Conservation (phyloP, 371 early-diverging fungal genomes). For the Syncephalastrum sp. region DNA sequence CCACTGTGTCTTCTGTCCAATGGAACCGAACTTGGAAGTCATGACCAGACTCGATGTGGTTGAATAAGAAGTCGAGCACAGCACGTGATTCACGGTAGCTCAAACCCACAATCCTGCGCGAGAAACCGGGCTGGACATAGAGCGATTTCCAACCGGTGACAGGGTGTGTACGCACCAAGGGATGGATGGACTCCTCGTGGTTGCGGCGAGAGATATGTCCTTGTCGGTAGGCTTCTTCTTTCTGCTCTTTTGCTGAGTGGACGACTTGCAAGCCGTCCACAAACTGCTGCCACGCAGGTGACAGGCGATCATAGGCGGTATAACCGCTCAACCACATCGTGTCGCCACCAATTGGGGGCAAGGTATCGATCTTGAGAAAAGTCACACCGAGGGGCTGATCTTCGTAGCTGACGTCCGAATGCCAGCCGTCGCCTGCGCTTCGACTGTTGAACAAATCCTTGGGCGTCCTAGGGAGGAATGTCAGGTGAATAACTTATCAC, state of each 20-base stretch:
- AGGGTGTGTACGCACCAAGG: slow-evolving; percentile 67
- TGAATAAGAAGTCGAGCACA: slow-evolving; percentile 51
- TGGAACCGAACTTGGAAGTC: slow-evolving; percentile 66
- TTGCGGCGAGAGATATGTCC: slow-evolving; percentile 48
- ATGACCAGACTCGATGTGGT: slow-evolving; percentile 46
- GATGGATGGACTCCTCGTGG: slow-evolving; percentile 46
- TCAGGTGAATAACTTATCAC: background rate
- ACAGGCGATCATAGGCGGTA: slow-evolving; percentile 60
- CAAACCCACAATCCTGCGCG: slow-evolving; percentile 58
- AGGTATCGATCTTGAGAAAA: slow-evolving; percentile 51
- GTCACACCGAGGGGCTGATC: slow-evolving; percentile 58
- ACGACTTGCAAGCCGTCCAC: slow-evolving; percentile 51
- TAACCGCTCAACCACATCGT: slow-evolving; percentile 61
- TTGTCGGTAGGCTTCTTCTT: slow-evolving; percentile 28
- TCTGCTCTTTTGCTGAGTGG: slow-evolving; percentile 55
- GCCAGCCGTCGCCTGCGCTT: slow-evolving; percentile 55
- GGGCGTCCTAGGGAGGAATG: slow-evolving; percentile 24
- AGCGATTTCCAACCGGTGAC: slow-evolving; percentile 69
- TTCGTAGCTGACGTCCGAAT: slow-evolving; percentile 63
- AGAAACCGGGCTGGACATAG: slow-evolving; percentile 62
- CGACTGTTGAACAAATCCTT: slow-evolving; percentile 47
- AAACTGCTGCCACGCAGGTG: slow-evolving; percentile 54
- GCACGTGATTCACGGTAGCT: slow-evolving; percentile 53
- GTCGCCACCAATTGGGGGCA: slow-evolving; percentile 59
- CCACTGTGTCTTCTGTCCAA: slow-evolving; percentile 54